Base-by-base conservation (phyloP, 164 flowering plant genomes). In the Hamamelis virginiana region DNA sequence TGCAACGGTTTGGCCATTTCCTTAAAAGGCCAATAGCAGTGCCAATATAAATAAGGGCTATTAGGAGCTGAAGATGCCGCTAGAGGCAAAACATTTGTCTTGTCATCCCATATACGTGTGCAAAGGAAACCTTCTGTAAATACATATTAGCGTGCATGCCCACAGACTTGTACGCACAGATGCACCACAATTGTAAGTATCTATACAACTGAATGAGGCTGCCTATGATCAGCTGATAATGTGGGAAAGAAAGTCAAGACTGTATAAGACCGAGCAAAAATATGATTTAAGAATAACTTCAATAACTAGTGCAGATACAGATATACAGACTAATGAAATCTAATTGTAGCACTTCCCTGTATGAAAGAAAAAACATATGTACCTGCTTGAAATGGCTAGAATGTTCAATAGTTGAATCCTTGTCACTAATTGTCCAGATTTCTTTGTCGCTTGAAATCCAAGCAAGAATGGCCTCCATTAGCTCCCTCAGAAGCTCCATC, bases 351-450 rank as follows among this genome's bases (percentile, higher is more conserved):
- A 55, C 25, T 19, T n/a, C 16, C 15, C 14, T 9, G 12, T 11
- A 26, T 18, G 59, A 9, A 55, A n/a, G 27, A 25, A 18, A 9
- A 51, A 41, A 48, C 14, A 16, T 8, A 33, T 26, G 47, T 71
- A 87, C 88, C 92, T 88, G 87, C 64, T 76, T 59, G 45, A 80
- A 76, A 64, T 69, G 57, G 22, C 47, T 38, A 51, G 80, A 65
- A 58, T 68, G 65, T 56, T 70, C 66, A 10, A 59, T 8, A 62
- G 38, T 58, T 47, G 75, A 68, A 59, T 67, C 68, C 38, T 76
- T 81, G 23, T 72, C 72, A 53, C 33, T 58, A 45, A 43, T 51
- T 44, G 44, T 70, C 84, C 83, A 81, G 41, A 73, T 77, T 47
- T 76, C 78, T 73, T 77, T 73, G 55, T 79, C 67, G 59, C 56